phyloP scores from a whole-genome alignment of 805 yeast species.

The Candida tibetensis region DNA sequence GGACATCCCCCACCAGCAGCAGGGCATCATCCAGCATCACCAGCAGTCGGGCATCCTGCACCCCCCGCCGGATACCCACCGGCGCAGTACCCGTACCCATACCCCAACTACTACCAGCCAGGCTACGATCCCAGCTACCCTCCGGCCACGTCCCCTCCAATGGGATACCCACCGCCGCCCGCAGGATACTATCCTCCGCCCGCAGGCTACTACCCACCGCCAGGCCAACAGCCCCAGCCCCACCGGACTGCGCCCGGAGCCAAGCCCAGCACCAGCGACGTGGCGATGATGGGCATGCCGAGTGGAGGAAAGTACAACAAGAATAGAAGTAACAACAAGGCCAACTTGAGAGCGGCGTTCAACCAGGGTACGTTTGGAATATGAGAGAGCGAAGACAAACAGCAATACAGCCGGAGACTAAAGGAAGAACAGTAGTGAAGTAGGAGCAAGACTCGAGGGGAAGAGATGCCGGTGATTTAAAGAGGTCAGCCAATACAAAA shows the following conservation, averaged over 20 bases:
- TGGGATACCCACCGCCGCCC: slow-evolving; percentile 9
- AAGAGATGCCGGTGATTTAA: too few relatives aligned
- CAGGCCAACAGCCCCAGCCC: slow-evolving; percentile 13
- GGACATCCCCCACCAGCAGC: slow-evolving; percentile 14
- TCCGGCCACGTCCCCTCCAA: slow-evolving; percentile 6
- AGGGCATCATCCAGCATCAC: slow-evolving; percentile 9
- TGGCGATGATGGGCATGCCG: slow-evolving; percentile 49
- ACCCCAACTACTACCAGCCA: slow-evolving; percentile 10
- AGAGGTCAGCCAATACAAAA: too few relatives aligned
- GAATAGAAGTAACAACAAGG: slow-evolving; percentile 49
- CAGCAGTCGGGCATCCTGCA: too few relatives aligned
- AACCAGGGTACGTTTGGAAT: slow-evolving; percentile 70
- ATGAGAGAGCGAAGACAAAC: too few relatives aligned
- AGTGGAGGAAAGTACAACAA: slow-evolving; percentile 35
- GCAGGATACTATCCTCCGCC: slow-evolving; percentile 8
- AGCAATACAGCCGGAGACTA: not conserved
- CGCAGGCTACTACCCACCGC: slow-evolving; percentile 13
- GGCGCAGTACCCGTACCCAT: slow-evolving; percentile 11
- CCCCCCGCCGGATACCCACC: slow-evolving; percentile 12
- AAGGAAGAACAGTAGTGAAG: slow-evolving; percentile 1
- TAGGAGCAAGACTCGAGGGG: too few relatives aligned
- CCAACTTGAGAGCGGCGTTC: slow-evolving; percentile 59
- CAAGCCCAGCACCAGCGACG: slow-evolving; percentile 33
- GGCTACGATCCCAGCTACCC: slow-evolving; percentile 11
- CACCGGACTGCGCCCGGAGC: slow-evolving; percentile 1